A percentile compares a stretch with the other conserved stretches of the same genome.
Conservation (phyloP, 805 yeast species). For the Nakazawaea holstii region DNA sequence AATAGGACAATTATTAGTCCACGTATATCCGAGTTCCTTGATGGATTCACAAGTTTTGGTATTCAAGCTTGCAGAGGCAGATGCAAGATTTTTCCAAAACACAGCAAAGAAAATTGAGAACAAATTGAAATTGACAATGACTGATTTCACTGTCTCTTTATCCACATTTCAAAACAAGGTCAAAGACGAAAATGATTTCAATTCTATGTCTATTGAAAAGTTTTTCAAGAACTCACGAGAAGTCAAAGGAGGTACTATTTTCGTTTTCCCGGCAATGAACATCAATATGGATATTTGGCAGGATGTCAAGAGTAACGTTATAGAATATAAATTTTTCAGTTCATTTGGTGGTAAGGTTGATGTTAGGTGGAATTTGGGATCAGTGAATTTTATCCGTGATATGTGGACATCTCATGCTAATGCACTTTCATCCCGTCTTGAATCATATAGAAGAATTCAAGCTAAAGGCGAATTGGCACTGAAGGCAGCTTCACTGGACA, state of each 20-base stretch:
- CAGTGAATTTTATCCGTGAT: conserved; percentile 82
- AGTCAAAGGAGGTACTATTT: conserved; percentile 75
- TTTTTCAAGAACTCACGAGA: conserved; percentile 51
- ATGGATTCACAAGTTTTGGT: conserved; percentile 73
- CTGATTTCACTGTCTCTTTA: conserved; percentile 62
- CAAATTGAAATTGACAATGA: conserved; percentile 53
- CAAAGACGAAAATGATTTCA: conserved; percentile 40
- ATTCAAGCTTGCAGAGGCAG: conserved; percentile 47
- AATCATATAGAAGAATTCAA: conserved; percentile 26
- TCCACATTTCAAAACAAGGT: conserved; percentile 50
- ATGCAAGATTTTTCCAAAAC: conserved; percentile 47
- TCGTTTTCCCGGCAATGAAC: conserved; percentile 70
- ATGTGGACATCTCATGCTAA: conserved; percentile 86
- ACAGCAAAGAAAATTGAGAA: conserved; percentile 44
- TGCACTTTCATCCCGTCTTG: conserved; percentile 60
- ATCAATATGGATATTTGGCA: conserved; percentile 77
- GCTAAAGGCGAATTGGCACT: conserved; percentile 15
- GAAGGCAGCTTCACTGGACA: conserved; percentile 27
- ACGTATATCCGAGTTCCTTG: conserved; percentile 79
- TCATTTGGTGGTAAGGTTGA: conserved; percentile 87
- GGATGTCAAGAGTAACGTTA: conserved; percentile 38
- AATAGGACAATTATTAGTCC: conserved; percentile 50
- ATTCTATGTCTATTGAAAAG: conserved; percentile 41
- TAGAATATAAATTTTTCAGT: conserved; percentile 66
- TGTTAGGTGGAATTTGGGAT: conserved; percentile 90